These are phyloP conservation scores for Haplosporangium sp. DNA, from an alignment of 371 early-diverging fungal species.

Conservation along the genomic window DNA sequence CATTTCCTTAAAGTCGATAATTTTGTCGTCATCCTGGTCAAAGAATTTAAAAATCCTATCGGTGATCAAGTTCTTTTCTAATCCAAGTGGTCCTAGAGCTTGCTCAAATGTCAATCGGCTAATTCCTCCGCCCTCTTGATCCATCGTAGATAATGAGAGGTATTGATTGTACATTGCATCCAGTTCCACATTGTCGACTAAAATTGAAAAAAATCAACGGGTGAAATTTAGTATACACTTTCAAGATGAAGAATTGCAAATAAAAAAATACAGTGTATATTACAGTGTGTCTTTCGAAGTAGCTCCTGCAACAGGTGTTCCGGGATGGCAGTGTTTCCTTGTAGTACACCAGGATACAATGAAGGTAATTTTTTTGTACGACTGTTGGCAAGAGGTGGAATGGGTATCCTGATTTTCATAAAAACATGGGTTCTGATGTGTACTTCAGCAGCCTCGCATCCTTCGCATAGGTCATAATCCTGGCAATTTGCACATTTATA, in stretches of 20 bases:
- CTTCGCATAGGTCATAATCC: conserved; percentile 94
- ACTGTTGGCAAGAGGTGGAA: conserved; percentile 95
- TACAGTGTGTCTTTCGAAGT: conserved; percentile 77
- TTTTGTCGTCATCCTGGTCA: conserved; percentile 83
- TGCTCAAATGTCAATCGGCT: conserved; percentile 82
- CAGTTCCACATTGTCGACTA: conserved; percentile 88
- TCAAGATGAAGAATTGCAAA: no score
- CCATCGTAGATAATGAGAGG: conserved; percentile 80
- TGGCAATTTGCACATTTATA: conserved; percentile 95
- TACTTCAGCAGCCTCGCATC: conserved; percentile 85
- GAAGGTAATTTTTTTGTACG: conserved; percentile 80
- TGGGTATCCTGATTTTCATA: conserved; percentile 91
- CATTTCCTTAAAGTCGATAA: conserved; percentile 86
- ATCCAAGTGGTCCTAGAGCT: conserved; percentile 89
- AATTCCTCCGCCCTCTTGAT: conserved; percentile 76
- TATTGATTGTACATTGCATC: conserved; percentile 90
- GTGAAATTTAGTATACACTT: no score
- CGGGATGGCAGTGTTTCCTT: conserved; percentile 28
- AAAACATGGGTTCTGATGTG: conserved; percentile 89
- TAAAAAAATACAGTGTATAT: no score
- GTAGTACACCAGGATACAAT: conserved; percentile 81
- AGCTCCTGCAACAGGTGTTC: conserved; percentile 61
- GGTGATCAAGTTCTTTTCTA: conserved; percentile 87
- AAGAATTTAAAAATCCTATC: conserved; percentile 91
- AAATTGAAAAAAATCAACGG: background rate